Evolutionary conservation across 2,329 filamentous ascomycete species (phyloP), one percentile per base, ranked within the genome.

Genomic region (Fusarium lyarnte): DNA sequence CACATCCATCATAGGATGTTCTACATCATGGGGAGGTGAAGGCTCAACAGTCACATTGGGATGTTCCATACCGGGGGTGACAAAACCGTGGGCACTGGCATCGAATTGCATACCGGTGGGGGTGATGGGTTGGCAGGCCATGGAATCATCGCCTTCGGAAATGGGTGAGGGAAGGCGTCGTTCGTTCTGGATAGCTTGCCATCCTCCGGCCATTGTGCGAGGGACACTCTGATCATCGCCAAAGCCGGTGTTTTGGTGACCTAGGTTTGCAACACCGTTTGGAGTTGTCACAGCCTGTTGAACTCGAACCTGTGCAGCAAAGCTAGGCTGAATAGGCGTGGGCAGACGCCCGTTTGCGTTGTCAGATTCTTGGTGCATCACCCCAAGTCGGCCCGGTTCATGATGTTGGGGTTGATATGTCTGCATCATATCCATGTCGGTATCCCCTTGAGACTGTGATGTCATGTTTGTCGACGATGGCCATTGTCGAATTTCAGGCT

Each of bases 141-240:
- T 85, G 66, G 74, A 75, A 55, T 88, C 87, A 63, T 89, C 87
- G 23, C 82, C 83, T 72, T 90, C 88, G 58, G 87, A 89, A 57
- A 90, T 90, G n/a, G 88, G 88, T 8, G 88, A 90, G 5, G 88
- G 88, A 3, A 89, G 81, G 21, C 87, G 85, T 31, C 87, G 83
- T 68, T 87, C 86, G 68, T 85, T 87, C 69, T 89, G 86, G 19
- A 86, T 80, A 66, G 85, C 81, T 49, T 84, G 84, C 88, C 88
- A 90, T 61, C 87, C 85, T 60, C 80, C 80, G 31, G 83, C 82
- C 70, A 88, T 81, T 3, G 83, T 86, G 31, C 86, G 84, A n/a
- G 87, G 87, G 8, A 88, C 80, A 27, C 81, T 83, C 21, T 84
- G 80, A 61, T 86, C 82, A 21, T 82, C 80, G 6, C 78, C 75